phyloP scores from a whole-genome alignment of 495 filamentous ascomycete genomes.

The Daldinia grandis region DNA sequence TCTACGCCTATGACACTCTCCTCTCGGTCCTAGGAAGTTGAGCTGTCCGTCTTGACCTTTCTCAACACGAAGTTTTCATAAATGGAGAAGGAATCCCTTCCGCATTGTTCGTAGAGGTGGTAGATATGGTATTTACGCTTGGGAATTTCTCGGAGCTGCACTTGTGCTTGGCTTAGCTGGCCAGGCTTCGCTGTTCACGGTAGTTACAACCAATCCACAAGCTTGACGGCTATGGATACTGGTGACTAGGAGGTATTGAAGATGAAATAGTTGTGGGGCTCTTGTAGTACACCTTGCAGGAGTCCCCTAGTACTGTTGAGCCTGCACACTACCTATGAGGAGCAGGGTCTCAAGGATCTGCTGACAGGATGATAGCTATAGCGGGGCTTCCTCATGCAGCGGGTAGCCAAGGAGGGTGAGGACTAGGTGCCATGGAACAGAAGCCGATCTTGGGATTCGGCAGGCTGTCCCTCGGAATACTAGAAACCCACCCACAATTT shows the following conservation, averaged over 20 bases:
- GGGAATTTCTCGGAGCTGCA: conserved; percentile 23
- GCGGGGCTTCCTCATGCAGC: conserved; percentile 45
- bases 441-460: conserved; percentile 39
- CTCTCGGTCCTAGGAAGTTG: conserved; percentile 12
- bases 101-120: conserved; percentile 28
- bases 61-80: conserved; percentile 30
- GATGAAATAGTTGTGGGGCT: conserved; percentile 45
- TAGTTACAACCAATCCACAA: conserved; percentile 41
- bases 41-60: conserved; percentile 23
- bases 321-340: conserved; percentile 39
- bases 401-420: conserved; percentile 38
- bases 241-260: conserved; percentile 41
- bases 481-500: conserved; percentile 37
- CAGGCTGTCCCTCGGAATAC: conserved; percentile 26
- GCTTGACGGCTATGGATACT: conserved; percentile 38
- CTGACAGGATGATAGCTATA: conserved; percentile 48
- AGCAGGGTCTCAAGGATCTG: conserved; percentile 46
- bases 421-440: conserved; percentile 37
- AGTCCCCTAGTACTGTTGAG: conserved; percentile 37
- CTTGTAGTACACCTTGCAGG: conserved; percentile 44
- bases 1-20: conserved; percentile 26
- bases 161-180: conserved; percentile 32
- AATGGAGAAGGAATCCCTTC: conserved; percentile 19
- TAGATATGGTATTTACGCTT: conserved; percentile 28
- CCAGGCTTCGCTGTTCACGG: conserved; percentile 31